Base-by-base conservation (phyloP, 164 flowering plant species). In the Liriodendron chinense region DNA sequence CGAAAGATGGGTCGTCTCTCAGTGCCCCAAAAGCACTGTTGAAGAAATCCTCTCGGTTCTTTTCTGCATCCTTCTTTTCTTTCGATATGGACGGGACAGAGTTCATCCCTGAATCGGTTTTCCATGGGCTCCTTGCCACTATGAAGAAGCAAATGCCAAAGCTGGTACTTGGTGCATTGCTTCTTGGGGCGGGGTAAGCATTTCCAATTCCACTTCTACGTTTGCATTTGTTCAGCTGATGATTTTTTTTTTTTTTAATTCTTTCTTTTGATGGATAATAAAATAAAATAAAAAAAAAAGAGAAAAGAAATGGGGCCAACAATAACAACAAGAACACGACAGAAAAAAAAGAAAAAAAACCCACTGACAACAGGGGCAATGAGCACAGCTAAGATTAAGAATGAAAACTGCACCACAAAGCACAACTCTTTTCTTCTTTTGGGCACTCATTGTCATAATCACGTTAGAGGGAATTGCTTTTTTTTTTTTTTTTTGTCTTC, bases 1-100 rank as follows among this genome's bases (percentile, higher is more conserved):
- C 78, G 1, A 89, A 82, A 78, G 99, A 92, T 56, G 78, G 83
- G 81, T 76, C 92, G 50, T 69, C 91, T 50, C 76, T 79, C 25
- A 87, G 72, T 88, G 73, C 91, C 71, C 94, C 98, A 43, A 96
- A 94, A 85, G 78, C 92, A 79, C 80, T 80, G 72, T 76, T 88
- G 82, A 94, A 91, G 75, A 96, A 94, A 84, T 96, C 99, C 49
- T 94, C 99, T 77, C 98, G 99, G 16, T 96, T 96, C 83, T 96
- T 94, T 81, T 84, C 99, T 77, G 99, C 99, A 71, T 96, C 99
- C 50, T 96, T 96, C 80, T 96, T 96, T 84, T 96, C 99, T 72
- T 92, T 78, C 70, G 77, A 84, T 75, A 96, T 56, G 50, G 98
- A 91, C 81, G 99, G 83, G 67, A 80, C 87, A 24, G 95, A 94